Evolutionary conservation across 1,284 basidiomycete species (phyloP), one percentile per base, ranked within the genome.

Genomic region (Calocybe gambosa): DNA sequence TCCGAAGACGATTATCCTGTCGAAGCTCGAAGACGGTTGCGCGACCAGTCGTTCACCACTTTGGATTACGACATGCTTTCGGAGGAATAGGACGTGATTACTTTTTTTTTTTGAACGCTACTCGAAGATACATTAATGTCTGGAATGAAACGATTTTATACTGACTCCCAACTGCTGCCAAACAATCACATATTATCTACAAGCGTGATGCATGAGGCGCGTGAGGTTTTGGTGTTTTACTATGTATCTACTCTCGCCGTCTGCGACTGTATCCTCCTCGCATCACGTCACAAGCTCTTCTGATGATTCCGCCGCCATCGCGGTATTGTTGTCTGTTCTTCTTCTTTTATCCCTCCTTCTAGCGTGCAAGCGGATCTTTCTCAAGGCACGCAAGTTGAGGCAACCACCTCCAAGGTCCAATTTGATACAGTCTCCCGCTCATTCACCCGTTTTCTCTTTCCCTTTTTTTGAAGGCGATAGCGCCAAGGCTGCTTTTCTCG

Each of bases 1-100:
- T 80, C 78, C 5, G 78, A 75, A 26, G 78, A 77, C 42, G 75
- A 77, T 43, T 50, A 59, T 47, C 47, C 52, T 34, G 47, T 59
- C 19, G 53, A 60, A 42, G 60, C 56, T 47, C 48, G 50, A 36
- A 50, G 53, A 37, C 43, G 47, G 23, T 23, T 51, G 39, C 50
- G 45, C 10, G 28, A 39, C 20, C 19, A 48, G 18, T 46, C 48
- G n/a, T 34, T 12, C 8, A 34, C 31, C 5, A 16, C 2, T 16
- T 3, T 7, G 13, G 31, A 34, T 15, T 15, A 3, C 5, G 31
- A 34, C 13, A 3, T 29, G 3, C 28, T 9, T 10, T 29, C 3
- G 10, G 28, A 13, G 9, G 13, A 29, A 10, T 29, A 29, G 28
- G 28, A n/a, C 9, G 9, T 9, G 10, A 13, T 2, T 29, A 13